phyloP scores from a whole-genome alignment of 208 protist genomes.

The Blechomonas ayalai region DNA sequence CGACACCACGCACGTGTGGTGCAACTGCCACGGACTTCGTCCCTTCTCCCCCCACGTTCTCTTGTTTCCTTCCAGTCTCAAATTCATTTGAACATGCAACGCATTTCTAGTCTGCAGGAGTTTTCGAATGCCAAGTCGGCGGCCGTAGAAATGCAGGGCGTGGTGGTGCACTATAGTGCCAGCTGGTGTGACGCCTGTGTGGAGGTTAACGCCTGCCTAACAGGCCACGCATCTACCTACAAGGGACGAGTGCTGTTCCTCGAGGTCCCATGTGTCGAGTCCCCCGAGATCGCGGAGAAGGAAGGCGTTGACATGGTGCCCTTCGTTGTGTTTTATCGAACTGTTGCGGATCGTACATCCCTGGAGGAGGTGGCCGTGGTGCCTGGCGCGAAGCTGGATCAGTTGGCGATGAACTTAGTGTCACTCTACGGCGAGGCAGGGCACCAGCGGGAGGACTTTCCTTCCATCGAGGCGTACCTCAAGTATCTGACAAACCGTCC shows the following conservation, averaged over 20 bases:
- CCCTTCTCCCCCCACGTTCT: no score
- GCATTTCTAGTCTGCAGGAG: slow-evolving; percentile 25
- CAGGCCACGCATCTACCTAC: slow-evolving; percentile 24
- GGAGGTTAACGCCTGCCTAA: slow-evolving; percentile 48
- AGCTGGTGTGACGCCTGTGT: slow-evolving; percentile 87
- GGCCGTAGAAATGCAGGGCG: slow-evolving; percentile 26
- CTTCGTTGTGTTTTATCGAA: slow-evolving; percentile 83
- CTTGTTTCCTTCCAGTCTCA: no score
- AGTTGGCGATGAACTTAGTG: slow-evolving; percentile 64
- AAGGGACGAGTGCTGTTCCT: slow-evolving; percentile 56
- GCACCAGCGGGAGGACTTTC: slow-evolving; percentile 35
- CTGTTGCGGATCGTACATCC: slow-evolving; percentile 9
- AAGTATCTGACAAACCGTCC: slow-evolving; percentile 71
- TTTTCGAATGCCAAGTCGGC: slow-evolving; percentile 47
- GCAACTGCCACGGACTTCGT: no score
- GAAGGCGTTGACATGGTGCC: slow-evolving; percentile 86
- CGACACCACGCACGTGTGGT: no score
- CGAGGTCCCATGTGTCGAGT: slow-evolving; percentile 66
- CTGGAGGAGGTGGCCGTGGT: slow-evolving; percentile 79
- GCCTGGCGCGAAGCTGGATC: slow-evolving; percentile 64
- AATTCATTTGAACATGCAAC: slow-evolving; percentile 22
- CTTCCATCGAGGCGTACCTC: slow-evolving; percentile 70
- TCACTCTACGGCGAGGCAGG: slow-evolving; percentile 67
- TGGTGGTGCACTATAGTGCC: slow-evolving; percentile 87
- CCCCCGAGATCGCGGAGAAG: slow-evolving; percentile 56